phyloP scores from a whole-genome alignment of 306 rosid species.

The Sicyos edulis region DNA sequence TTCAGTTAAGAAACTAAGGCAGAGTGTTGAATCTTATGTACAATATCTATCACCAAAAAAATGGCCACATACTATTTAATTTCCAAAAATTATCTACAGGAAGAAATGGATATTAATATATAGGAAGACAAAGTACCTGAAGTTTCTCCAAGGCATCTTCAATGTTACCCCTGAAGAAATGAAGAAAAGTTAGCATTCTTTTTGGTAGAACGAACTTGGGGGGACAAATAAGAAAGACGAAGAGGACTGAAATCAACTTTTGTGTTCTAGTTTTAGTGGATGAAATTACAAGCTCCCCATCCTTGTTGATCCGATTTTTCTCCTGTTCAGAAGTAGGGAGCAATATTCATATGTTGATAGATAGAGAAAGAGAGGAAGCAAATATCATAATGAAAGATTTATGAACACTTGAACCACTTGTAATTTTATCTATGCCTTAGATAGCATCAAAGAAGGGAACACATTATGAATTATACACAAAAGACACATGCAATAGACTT shows the following conservation, averaged over 20 bases:
- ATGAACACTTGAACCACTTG: constrained; percentile 2
- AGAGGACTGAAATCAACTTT: constrained; percentile 49
- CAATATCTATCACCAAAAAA: background rate
- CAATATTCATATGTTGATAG: constrained; percentile 6
- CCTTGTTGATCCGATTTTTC: constrained; percentile 87
- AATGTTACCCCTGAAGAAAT: constrained; percentile 51
- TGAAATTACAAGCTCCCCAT: constrained; percentile 92
- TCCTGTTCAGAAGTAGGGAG: constrained; percentile 49
- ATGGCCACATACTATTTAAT: background rate
- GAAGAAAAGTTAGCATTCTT: constrained; percentile 19
- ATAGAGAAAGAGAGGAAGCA: background rate
- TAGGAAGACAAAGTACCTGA: constrained; percentile 33
- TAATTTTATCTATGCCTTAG: background rate
- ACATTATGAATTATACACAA: background rate
- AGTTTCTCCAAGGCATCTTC: constrained; percentile 59
- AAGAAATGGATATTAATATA: background rate
- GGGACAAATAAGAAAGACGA: constrained; percentile 16
- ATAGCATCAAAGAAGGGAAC: background rate
- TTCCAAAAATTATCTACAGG: background rate
- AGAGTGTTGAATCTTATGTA: background rate
- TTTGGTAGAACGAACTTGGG: constrained; percentile 21
- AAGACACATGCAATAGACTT: background rate
- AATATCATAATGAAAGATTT: background rate
- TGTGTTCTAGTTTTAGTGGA: constrained; percentile 92
- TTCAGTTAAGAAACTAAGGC: background rate